Percentiles rank a stretch among this genome's conserved stretches.
Conservation (phyloP, 257 asterid genomes). For the Thymus mandschuricus region DNA sequence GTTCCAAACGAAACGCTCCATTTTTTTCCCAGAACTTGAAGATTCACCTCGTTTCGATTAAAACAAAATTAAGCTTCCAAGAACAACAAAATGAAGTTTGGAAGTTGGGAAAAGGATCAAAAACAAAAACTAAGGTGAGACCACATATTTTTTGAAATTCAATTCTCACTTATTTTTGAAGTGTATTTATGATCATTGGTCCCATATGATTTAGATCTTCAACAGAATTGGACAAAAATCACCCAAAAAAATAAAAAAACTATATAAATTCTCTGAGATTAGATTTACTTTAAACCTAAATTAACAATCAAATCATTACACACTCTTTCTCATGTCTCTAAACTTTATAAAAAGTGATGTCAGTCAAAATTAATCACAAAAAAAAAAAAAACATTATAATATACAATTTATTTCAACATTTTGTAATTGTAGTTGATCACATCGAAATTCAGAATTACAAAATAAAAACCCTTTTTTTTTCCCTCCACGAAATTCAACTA, state of each 20-base stretch:
- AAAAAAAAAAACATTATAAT: constrained; percentile 18
- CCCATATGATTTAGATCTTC: constrained; percentile 2
- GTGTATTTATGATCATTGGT: constrained; percentile 3
- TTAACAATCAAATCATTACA: constrained; percentile 33
- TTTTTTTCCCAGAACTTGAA: neutral
- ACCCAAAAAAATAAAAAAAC: constrained; percentile 8
- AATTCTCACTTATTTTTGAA: neutral
- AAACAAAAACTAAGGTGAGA: constrained; percentile 10
- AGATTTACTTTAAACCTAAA: constrained; percentile 26
- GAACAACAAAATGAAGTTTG: neutral
- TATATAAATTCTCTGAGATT: neutral
- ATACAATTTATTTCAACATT: constrained; percentile 43
- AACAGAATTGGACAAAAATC: neutral
- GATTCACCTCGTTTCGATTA: neutral
- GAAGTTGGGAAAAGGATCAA: neutral
- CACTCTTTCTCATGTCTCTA: constrained; percentile 28
- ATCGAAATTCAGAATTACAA: constrained; percentile 17
- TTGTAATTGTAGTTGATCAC: neutral
- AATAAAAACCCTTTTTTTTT: constrained; percentile 8
- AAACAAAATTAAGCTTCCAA: neutral
- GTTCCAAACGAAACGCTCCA: no score
- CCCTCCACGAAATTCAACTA: constrained; percentile 18
- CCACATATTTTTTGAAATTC: constrained; percentile 18
- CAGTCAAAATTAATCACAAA: constrained; percentile 24
- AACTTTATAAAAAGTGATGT: constrained; percentile 32